A percentile compares a stretch with the other conserved stretches of the same genome.
Conservation (phyloP, 1,139 yeast species). For the Hansenula anomala region DNA sequence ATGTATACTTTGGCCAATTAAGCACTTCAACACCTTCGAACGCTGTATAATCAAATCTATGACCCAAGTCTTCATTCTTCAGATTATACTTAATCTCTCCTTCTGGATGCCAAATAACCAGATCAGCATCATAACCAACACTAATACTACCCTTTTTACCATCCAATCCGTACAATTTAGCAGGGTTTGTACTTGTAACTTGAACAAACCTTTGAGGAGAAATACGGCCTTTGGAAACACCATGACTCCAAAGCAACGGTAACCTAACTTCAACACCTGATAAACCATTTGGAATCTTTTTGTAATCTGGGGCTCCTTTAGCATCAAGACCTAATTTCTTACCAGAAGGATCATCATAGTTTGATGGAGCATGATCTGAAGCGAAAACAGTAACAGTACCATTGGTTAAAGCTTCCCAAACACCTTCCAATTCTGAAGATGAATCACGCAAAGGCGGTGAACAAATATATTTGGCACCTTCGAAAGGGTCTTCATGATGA, state of each 20-base stretch:
- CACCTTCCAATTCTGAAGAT: conserved; percentile 33
- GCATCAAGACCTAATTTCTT: conserved; percentile 33
- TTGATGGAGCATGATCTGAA: conserved; percentile 44
- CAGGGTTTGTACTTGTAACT: conserved; percentile 37
- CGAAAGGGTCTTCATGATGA: conserved; percentile 26
- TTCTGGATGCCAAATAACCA: conserved; percentile 40
- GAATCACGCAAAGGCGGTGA: conserved; percentile 43
- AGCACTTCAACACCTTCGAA: conserved; percentile 37
- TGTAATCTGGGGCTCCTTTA: conserved; percentile 29
- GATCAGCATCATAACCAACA: conserved; percentile 40
- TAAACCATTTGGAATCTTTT: conserved; percentile 37
- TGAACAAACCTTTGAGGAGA: conserved; percentile 39
- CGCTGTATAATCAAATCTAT: conserved; percentile 41
- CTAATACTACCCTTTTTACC: conserved; percentile 35
- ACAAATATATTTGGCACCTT: conserved; percentile 44
- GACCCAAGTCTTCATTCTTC: conserved; percentile 34
- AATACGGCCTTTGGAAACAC: conserved; percentile 36
- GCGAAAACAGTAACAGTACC: conserved; percentile 44
- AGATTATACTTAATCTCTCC: conserved; percentile 26
- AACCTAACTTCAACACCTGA: conserved; percentile 45
- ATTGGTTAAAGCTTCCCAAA: conserved; percentile 40
- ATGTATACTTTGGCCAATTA: conserved; percentile 43
- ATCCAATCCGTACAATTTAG: conserved; percentile 36
- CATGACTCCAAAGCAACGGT: conserved; percentile 37
- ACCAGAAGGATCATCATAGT: conserved; percentile 34